Evolutionary conservation across 257 asterid genomes (phyloP), one percentile per base, ranked within the genome.

Genomic region (Echites panduratus): DNA sequence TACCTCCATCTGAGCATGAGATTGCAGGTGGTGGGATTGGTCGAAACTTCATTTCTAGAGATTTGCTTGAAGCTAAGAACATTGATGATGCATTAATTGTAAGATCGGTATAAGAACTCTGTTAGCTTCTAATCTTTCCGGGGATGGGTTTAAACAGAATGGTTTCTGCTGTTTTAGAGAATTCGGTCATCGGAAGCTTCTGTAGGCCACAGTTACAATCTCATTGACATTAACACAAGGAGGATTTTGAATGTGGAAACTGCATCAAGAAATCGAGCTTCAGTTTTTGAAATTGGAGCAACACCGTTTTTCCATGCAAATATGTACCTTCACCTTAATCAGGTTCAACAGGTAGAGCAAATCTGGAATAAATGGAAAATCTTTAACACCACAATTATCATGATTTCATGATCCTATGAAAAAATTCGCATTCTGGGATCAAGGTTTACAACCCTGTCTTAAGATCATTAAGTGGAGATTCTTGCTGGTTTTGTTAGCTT

Each of bases 291-390:
- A 84, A 82, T 91, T 5, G 89, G 91, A 71, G 68, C 72, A 49
- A 76, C 69, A 49, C 97, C 98, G 16, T 91, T 91, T 57, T 93
- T 93, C 84, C 98, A 91, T 81, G 97, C 96, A 70, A 93, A 93
- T 73, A 84, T 78, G 90, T 93, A 91, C 73, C 88, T 91, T 75
- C 98, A 93, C 82, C 97, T 93, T 63, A 49, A 38, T 19, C 77
- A 82, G 70, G 91, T 93, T 78, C 77, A 83, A 50, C 98, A 93
- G 97, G 97, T 79, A 81, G n/a, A n/a, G 59, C 88, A 83, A 62
- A 48, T 71, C 49, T 65, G 44, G 29, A 49, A 13, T 16, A 68
- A 53, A 32, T 32, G 38, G 38, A 32, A 32, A 20, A 12, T 43
- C 20, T 11, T n/a, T 35, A 22, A 29, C 9, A 19, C 16, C 54